phyloP scores from a whole-genome alignment of 192 early-diverging fungal species.

The Linnemannia hyalina region DNA sequence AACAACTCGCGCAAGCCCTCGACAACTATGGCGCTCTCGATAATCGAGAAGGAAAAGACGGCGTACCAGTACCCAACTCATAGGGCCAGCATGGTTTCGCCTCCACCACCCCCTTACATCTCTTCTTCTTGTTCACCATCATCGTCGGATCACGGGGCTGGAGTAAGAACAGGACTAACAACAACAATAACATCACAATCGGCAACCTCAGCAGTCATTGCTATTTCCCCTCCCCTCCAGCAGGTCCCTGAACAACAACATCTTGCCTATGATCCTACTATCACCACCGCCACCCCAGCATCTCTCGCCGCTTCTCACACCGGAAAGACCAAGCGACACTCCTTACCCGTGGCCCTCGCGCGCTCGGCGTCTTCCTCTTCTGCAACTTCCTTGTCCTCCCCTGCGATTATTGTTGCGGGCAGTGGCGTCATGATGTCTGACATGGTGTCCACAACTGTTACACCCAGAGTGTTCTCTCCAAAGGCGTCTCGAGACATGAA shows the following conservation, averaged over 20 bases:
- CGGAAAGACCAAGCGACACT: constrained; percentile 16
- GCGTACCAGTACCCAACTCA: constrained; percentile 9
- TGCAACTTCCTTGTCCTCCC: not conserved
- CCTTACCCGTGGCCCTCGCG: constrained; percentile 23
- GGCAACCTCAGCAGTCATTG: constrained; percentile 1
- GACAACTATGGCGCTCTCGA: constrained; percentile 25
- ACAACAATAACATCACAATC: not conserved
- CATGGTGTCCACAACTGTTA: too few species aligned
- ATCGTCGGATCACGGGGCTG: constrained; percentile 35
- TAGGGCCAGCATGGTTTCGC: constrained; percentile 20
- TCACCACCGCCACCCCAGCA: constrained; percentile 5
- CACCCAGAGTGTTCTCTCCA: not conserved
- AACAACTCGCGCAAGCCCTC: constrained; percentile 14
- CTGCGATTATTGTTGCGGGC: not conserved
- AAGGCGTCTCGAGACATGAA: constrained; percentile 21
- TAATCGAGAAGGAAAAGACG: constrained; percentile 41
- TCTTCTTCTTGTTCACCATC: not conserved
- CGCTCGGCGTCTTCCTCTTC: not conserved
- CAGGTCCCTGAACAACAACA: not conserved
- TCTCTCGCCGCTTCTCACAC: not conserved
- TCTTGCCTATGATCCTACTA: not conserved
- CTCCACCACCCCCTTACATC: constrained; percentile 51
- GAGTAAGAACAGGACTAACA: not conserved
- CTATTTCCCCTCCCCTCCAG: not conserved
- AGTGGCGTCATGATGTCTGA: not conserved